Conservation (phyloP, 1,284 basidiomycete genomes). For the Athelia psychrophila region DNA sequence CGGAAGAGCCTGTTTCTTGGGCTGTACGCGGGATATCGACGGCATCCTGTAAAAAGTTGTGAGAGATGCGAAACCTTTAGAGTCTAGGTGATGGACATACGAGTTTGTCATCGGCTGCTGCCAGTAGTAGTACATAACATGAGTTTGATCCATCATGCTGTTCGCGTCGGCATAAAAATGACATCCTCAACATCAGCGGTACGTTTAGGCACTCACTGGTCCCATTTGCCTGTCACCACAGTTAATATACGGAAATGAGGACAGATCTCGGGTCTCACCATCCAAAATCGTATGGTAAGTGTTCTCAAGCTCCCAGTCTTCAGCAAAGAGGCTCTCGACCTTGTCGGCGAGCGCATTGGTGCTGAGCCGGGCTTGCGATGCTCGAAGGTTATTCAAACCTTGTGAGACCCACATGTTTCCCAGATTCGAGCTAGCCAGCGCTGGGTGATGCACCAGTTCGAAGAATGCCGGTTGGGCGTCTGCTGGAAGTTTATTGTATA, state of each 20-base stretch:
- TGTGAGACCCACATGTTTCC: constrained; percentile 55
- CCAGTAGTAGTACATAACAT: constrained; percentile 67
- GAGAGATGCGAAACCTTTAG: constrained; percentile 40
- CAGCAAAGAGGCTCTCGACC: constrained; percentile 54
- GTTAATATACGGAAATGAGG: too few species aligned
- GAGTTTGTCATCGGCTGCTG: constrained; percentile 35
- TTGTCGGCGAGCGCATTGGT: constrained; percentile 55
- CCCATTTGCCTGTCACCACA: constrained; percentile 43
- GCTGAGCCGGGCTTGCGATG: constrained; percentile 61
- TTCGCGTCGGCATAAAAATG: not conserved
- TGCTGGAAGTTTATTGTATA: constrained; percentile 50
- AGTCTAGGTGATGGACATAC: too few species aligned
- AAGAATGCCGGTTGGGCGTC: constrained; percentile 58
- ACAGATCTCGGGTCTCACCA: constrained; percentile 20
- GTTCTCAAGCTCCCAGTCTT: constrained; percentile 55
- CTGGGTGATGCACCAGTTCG: constrained; percentile 63
- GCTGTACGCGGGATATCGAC: constrained; percentile 49
- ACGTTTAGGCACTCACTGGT: constrained; percentile 36
- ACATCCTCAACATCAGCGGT: too few species aligned
- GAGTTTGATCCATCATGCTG: constrained; percentile 71
- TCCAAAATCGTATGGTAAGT: constrained; percentile 58
- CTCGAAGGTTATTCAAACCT: constrained; percentile 59
- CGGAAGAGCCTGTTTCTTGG: constrained; percentile 52
- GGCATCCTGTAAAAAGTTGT: constrained; percentile 43
- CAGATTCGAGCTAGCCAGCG: constrained; percentile 56